Base-by-base conservation (phyloP, 2,329 filamentous ascomycete genomes). In the Curvularia sp. region DNA sequence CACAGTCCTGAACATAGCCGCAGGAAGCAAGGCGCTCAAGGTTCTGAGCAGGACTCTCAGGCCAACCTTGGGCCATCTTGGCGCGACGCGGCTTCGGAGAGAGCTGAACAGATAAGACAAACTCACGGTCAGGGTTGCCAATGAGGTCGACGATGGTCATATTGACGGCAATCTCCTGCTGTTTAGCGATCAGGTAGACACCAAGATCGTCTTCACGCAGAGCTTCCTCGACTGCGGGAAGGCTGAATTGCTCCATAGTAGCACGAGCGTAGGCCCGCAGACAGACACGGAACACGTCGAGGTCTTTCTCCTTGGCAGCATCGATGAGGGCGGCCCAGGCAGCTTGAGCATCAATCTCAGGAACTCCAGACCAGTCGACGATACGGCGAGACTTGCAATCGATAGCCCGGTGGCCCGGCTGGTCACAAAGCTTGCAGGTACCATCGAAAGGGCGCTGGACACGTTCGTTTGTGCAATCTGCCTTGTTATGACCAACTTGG, bases 11-110 rank as follows among this genome's bases (percentile, higher is more conserved):
- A 13, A 86, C 79, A 60, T 89, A 85, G 3, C 89, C 89, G 43
- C 87, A 88, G 61, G 90, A 83, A 2, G 79, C 77, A n/a, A 92
- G 83, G 32, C 89, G 87, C 61, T 80, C 76, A 3, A 89, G 59
- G 65, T 91, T 89, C 69, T 90, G 86, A 13, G 84, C 84, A 0
- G 80, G 69, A 25, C 78, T 78, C 57, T 81, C 75, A 3, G 89
- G 89, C 86, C 87, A 92, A 1, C 79, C 73, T 1, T 84, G 80
- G 19, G 80, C 81, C 73, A 90, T 85, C 65, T 68, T 76, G 12
- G 64, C 60, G 45, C 75, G 72, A 50, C 84, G 84, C 49, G 88
- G 84, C 63, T 85, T 85, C 30, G 82, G 75, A 1, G 81, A 81
- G 65, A 87, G 86, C 48, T 89, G 85, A 70, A 88, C 87, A 0